phyloP scores from a whole-genome alignment of 306 rosid species.

The Calophaca sinica region DNA sequence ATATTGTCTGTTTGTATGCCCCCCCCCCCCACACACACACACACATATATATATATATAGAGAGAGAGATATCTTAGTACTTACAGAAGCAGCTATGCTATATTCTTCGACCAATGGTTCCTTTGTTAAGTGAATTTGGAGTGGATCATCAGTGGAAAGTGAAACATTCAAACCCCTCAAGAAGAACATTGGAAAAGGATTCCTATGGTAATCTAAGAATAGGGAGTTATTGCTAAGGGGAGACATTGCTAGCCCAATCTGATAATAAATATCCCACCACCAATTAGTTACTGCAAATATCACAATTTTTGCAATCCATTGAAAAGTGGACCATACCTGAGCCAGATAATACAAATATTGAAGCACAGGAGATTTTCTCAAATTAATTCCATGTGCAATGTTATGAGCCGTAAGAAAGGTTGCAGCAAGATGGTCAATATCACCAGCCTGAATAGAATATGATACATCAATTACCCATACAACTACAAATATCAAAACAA shows the following conservation, averaged over 20 bases:
- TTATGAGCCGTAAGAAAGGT: conserved; percentile 84
- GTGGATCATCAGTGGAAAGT: conserved; percentile 99
- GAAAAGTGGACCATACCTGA: conserved; percentile 61
- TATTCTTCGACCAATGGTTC: conserved; percentile 99
- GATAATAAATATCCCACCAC: conserved; percentile 57
- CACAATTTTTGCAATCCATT: conserved; percentile 31
- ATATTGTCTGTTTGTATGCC: not conserved
- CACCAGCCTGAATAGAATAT: conserved; percentile 76
- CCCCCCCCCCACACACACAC: too few relatives aligned
- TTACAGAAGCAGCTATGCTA: conserved; percentile 98
- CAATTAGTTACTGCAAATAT: conserved; percentile 24
- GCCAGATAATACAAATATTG: conserved; percentile 88
- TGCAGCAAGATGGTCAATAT: conserved; percentile 97
- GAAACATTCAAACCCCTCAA: conserved; percentile 94
- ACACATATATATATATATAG: too few relatives aligned
- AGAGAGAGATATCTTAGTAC: conserved; percentile 41
- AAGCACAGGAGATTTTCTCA: conserved; percentile 94
- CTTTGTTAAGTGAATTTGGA: conserved; percentile 96
- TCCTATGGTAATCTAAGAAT: conserved; percentile 94
- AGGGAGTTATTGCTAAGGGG: conserved; percentile 96
- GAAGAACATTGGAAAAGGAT: conserved; percentile 91
- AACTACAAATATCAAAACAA: conserved; percentile 15
- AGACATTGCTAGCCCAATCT: conserved; percentile 99
- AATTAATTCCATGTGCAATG: conserved; percentile 93
- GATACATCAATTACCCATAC: conserved; percentile 38